phyloP scores from a whole-genome alignment of 2,329 filamentous ascomycete species.

The Venturia aucupariae region DNA sequence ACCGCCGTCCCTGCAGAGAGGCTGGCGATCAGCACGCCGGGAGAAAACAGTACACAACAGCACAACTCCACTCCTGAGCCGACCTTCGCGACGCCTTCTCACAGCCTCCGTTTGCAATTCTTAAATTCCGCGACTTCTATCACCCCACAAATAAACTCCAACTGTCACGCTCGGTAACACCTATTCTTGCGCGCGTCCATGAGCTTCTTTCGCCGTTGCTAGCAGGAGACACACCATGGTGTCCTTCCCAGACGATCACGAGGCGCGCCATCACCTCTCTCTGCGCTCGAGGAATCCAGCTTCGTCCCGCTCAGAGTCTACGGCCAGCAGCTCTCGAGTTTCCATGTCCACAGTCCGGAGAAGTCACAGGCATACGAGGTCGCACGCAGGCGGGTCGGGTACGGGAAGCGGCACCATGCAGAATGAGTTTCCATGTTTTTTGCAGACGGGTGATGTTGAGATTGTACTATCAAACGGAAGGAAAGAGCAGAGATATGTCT shows the following conservation, averaged over 20 bases:
- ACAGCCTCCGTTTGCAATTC: background rate
- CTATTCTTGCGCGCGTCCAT: background rate
- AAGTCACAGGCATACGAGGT: conserved; percentile 39
- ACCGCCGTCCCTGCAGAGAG: background rate
- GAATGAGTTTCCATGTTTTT: conserved; percentile 90
- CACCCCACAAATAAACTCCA: background rate
- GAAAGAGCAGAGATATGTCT: conserved; percentile 72
- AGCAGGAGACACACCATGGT: background rate
- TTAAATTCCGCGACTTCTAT: background rate
- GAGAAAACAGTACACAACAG: background rate
- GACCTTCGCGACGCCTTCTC: background rate
- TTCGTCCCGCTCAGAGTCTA: conserved; percentile 36
- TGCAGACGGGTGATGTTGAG: conserved; percentile 85
- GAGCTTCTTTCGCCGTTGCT: background rate
- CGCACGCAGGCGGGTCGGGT: conserved; percentile 57
- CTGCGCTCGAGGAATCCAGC: conserved; percentile 54
- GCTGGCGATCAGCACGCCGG: background rate
- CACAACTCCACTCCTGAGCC: background rate
- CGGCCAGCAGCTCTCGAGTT: conserved; percentile 13
- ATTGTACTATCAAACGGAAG: conserved; percentile 63
- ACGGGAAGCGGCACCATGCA: conserved; percentile 52
- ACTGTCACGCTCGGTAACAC: background rate
- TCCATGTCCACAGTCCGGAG: conserved; percentile 11
- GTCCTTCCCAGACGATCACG: background rate
- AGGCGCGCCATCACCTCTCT: conserved; percentile 4